These are phyloP conservation scores for Barnettozyma botsteinii DNA, from an alignment of 805 yeast genomes.

Conservation along the genomic window DNA sequence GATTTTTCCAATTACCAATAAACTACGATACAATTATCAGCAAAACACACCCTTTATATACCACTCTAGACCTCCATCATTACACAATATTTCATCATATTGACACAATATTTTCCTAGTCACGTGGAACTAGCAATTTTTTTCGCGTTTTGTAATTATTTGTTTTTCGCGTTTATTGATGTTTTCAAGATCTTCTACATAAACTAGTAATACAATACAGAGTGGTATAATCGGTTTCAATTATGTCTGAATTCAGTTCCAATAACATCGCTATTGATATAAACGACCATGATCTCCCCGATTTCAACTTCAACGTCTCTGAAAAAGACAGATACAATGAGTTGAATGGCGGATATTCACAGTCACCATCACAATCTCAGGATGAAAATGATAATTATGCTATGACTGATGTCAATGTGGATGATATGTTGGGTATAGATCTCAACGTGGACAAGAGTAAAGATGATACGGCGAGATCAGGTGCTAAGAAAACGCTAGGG, in stretches of 20 bases:
- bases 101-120: constrained; percentile 1
- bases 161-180: background rate
- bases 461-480: background rate
- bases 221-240: background rate
- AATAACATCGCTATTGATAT: background rate
- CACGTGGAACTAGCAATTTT: background rate
- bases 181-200: background rate
- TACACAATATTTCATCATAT: constrained; percentile 1
- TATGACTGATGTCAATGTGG: constrained; percentile 3
- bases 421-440: constrained; percentile 10
- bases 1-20: no score
- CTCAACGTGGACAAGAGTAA: background rate
- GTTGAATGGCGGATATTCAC: background rate
- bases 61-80: no score
- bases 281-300: background rate
- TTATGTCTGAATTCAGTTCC: background rate
- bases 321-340: background rate
- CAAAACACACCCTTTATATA: no score
- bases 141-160: background rate
- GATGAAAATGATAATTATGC: background rate
- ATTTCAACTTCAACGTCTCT: background rate
- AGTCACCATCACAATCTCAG: background rate
- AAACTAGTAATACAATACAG: no score
- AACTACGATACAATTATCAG: no score
- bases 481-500: background rate